These are phyloP conservation scores for Gaertneriomyces semiglobifer DNA, from an alignment of 192 early-diverging fungal species.

Conservation along the genomic window DNA sequence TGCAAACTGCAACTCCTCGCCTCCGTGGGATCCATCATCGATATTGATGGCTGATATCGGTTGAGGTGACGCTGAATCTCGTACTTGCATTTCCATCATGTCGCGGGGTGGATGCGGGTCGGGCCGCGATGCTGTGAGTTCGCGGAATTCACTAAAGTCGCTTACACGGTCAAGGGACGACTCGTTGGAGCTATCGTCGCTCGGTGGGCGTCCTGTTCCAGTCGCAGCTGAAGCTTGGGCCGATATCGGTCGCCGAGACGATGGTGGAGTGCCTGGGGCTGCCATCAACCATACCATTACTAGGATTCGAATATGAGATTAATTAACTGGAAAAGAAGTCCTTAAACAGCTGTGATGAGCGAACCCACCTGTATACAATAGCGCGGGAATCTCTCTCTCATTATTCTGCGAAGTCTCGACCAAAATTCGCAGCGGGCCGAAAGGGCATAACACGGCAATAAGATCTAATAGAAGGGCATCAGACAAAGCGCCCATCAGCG, in stretches of 20 bases:
- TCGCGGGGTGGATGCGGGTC: too few species aligned
- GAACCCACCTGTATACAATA: slow-evolving; percentile 62
- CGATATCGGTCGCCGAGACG: background rate
- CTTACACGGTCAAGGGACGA: too few species aligned
- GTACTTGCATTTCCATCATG: too few species aligned
- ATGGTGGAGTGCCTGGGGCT: slow-evolving; percentile 28
- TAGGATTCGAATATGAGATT: background rate
- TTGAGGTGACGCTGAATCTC: background rate
- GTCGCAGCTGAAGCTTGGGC: too few species aligned
- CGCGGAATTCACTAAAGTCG: too few species aligned
- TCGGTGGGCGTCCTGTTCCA: too few species aligned
- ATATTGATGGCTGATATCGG: background rate
- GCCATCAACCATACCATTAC: slow-evolving; percentile 76
- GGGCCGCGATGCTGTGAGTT: too few species aligned
- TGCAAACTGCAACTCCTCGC: background rate
- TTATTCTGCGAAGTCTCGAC: slow-evolving; percentile 71
- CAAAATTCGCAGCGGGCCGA: slow-evolving; percentile 76
- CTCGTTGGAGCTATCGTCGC: too few species aligned
- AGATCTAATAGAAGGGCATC: slow-evolving; percentile 55
- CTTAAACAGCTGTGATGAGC: background rate
- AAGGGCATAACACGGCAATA: slow-evolving; percentile 86
- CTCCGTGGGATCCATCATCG: too few species aligned
- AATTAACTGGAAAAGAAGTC: background rate
- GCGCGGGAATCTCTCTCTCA: slow-evolving; percentile 71
- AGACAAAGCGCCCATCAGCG: background rate